A percentile compares a stretch with the other conserved stretches of the same genome.
phyloP scores from a whole-genome alignment of 208 protist genomes.

The Herpetomonas muscarum region DNA sequence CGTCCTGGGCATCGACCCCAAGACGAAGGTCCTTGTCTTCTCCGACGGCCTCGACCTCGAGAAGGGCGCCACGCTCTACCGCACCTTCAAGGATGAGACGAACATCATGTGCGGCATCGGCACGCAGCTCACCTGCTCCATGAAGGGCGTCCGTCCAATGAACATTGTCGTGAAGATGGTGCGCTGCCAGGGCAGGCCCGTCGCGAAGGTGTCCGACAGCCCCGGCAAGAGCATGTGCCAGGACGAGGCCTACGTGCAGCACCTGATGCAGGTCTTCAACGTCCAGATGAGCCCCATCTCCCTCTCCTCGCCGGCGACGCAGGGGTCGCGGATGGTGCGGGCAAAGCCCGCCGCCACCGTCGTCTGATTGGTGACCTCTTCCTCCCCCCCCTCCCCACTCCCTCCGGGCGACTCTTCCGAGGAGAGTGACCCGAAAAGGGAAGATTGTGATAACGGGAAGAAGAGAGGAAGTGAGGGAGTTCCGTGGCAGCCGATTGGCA shows the following conservation, averaged over 20 bases:
- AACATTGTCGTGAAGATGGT: constrained; percentile 93
- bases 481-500: too few relatives aligned
- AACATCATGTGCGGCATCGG: constrained; percentile 83
- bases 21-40: constrained; percentile 78
- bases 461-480: too few relatives aligned
- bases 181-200: constrained; percentile 76
- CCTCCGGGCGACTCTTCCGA: too few relatives aligned
- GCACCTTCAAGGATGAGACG: constrained; percentile 45
- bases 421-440: too few relatives aligned
- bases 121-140: constrained; percentile 82
- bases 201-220: constrained; percentile 86
- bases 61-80: constrained; percentile 51
- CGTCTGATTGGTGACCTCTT: too few relatives aligned
- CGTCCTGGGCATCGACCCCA: constrained; percentile 65
- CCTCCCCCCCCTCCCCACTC: too few relatives aligned
- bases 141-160: constrained; percentile 59
- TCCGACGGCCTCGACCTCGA: constrained; percentile 83
- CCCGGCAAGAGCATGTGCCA: constrained; percentile 76
- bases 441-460: too few relatives aligned
- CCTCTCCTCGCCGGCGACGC: too few relatives aligned
- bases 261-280: constrained; percentile 61
- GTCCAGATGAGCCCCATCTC: constrained; percentile 23
- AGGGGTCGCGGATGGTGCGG: too few relatives aligned
- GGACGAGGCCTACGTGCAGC: constrained; percentile 50
- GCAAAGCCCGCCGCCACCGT: too few relatives aligned